These are phyloP conservation scores for Hypsizygus marmoreus DNA, from an alignment of 768 basidiomycete genomes.

Conservation along the genomic window DNA sequence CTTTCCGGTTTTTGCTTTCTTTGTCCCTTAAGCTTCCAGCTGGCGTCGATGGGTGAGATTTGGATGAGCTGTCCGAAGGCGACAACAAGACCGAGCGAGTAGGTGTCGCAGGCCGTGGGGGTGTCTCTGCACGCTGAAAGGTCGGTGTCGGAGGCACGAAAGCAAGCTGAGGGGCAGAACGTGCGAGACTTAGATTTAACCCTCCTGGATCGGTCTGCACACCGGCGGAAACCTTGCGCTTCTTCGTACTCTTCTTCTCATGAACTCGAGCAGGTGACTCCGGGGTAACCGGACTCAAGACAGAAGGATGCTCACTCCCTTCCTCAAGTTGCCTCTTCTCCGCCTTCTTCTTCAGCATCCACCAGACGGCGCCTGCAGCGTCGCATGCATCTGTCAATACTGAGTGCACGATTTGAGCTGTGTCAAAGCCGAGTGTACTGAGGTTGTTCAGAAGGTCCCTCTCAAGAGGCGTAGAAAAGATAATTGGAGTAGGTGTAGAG, in stretches of 20 bases:
- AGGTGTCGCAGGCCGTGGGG: slow-evolving; percentile 52
- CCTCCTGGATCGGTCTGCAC: slow-evolving; percentile 48
- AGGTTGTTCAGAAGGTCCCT: slow-evolving; percentile 77
- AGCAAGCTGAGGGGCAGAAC: slow-evolving; percentile 61
- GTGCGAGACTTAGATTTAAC: slow-evolving; percentile 29
- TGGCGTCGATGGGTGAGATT: slow-evolving; percentile 73
- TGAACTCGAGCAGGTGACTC: slow-evolving; percentile 10
- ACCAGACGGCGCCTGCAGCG: slow-evolving; percentile 89
- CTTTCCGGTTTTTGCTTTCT: slow-evolving; percentile 66
- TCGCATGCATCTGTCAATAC: slow-evolving; percentile 93
- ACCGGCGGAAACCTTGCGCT: slow-evolving; percentile 33
- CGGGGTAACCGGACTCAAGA: slow-evolving; percentile 6
- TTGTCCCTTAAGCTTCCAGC: slow-evolving; percentile 60
- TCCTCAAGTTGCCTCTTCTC: slow-evolving; percentile 55
- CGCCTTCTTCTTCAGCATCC: slow-evolving; percentile 87
- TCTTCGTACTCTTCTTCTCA: slow-evolving; percentile 29
- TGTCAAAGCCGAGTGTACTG: slow-evolving; percentile 82
- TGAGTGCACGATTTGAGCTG: slow-evolving; percentile 92
- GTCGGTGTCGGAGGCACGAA: slow-evolving; percentile 82
- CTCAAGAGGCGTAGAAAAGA: slow-evolving; percentile 87
- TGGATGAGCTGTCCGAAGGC: slow-evolving; percentile 55
- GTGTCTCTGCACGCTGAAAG: slow-evolving; percentile 47
- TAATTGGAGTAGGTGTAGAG: slow-evolving; percentile 66
- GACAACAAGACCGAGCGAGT: slow-evolving; percentile 57
- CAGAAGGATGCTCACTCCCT: slow-evolving; percentile 12